Conservation (phyloP, 2,329 filamentous ascomycete genomes). For the Trichoderma koningiopsis region DNA sequence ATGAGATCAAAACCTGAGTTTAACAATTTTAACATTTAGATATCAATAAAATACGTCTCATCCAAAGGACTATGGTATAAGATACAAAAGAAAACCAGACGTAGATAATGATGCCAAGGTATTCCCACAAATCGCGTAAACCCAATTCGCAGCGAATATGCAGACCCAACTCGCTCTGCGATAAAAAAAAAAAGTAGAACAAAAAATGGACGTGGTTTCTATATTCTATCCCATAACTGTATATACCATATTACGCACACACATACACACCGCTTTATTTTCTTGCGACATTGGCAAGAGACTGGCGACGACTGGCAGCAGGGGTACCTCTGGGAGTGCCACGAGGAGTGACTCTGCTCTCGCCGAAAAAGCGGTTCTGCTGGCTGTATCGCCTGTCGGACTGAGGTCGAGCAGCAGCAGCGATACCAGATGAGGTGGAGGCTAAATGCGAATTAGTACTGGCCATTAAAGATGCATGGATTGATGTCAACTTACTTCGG, state of each 20-base stretch:
- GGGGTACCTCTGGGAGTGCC: conserved; percentile 43
- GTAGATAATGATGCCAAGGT: conserved; percentile 1
- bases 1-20: not conserved
- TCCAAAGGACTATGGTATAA: conserved; percentile 12
- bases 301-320: conserved; percentile 40
- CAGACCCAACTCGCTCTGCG: not conserved
- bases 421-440: conserved; percentile 30
- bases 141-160: not conserved
- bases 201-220: not conserved
- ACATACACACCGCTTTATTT: conserved; percentile 9
- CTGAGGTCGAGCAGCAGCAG: conserved; percentile 30
- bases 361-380: conserved; percentile 46
- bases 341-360: conserved; percentile 44
- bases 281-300: conserved; percentile 29
- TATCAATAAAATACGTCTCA: not conserved
- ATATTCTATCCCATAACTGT: not conserved
- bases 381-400: conserved; percentile 41
- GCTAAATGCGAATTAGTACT: conserved; percentile 28
- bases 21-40: not conserved
- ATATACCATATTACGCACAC: not conserved
- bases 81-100: not conserved
- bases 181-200: not conserved
- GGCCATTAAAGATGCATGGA: not conserved
- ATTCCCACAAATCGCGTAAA: not conserved
- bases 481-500: conserved; percentile 34